These are phyloP conservation scores for Cladorrhinum sp. DNA, from an alignment of 2,329 filamentous ascomycete genomes.

Conservation along the genomic window DNA sequence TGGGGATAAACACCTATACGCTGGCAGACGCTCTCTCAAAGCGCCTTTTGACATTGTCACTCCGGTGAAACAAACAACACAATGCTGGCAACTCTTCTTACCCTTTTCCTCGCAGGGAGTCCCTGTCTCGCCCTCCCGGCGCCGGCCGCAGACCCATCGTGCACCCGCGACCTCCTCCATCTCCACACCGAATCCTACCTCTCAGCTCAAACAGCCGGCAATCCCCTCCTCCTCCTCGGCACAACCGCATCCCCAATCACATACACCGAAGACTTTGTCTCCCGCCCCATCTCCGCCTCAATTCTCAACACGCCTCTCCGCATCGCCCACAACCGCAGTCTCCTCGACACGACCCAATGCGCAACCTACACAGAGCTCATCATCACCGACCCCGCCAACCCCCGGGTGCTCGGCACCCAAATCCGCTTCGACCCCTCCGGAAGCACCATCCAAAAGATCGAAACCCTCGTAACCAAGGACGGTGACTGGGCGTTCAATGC, in stretches of 20 bases:
- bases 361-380: conserved; percentile 30
- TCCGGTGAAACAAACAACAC: too few species aligned
- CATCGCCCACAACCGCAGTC: conserved; percentile 25
- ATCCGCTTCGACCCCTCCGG: conserved; percentile 27
- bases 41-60: too few species aligned
- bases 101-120: not conserved
- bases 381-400: conserved; percentile 27
- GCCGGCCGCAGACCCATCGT: not conserved
- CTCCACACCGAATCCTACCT: conserved; percentile 3
- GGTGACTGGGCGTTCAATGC: conserved; percentile 30
- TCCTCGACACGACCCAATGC: conserved; percentile 27
- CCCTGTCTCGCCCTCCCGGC: not conserved
- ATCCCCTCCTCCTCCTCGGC: not conserved
- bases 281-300: not conserved
- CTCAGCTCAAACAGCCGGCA: conserved; percentile 1
- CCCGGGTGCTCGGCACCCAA: conserved; percentile 38
- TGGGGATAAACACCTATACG: too few species aligned
- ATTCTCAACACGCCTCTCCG: not conserved
- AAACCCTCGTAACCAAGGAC: conserved; percentile 25
- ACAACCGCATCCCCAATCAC: not conserved
- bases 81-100: not conserved
- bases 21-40: too few species aligned
- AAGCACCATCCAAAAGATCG: conserved; percentile 27
- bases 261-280: conserved; percentile 5
- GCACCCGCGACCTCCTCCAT: conserved; percentile 1